Evolutionary conservation across 2,329 filamentous ascomycete genomes (phyloP), one percentile per base, ranked within the genome.

Genomic region (Epichloe sp.): DNA sequence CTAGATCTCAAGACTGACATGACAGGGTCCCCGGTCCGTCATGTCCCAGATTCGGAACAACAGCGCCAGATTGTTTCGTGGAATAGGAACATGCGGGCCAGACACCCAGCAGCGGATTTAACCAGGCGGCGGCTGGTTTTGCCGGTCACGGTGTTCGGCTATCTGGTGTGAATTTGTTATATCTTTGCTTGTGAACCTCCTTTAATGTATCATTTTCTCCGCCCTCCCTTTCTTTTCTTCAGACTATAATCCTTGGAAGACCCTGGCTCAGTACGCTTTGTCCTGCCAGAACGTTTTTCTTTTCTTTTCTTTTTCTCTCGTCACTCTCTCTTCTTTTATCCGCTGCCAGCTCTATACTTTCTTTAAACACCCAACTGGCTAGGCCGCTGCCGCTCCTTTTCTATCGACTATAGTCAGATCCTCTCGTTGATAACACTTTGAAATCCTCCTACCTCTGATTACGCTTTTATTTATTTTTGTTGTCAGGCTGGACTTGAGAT

Each of bases 381-480:
- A 77, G 75, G 75, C 73, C 76, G 71, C 72, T 72, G 70, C 72
- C 74, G 65, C 67, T 76, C 72, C 67, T 78, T 77, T 73, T 26
- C 19, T 45, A 10, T 44, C 47, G 19, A 48, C 26, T n/a, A 40
- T 45, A n/a, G 31, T 17, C 19, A 35, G 44, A 34, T 15, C 38
- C 37, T 26, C 14, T 44, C 4, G 43, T 50, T 40, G 43, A 41
- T 26, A 40, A 26, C 35, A 26, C 45, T 17, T 19, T 35, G 17
- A 11, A 31, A 26, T 19, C 12, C 11, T n/a, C 43, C 34, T 10
- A 12, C 4, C 43, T 35, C 43, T 1, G 11, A 45, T 45, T 19
- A 31, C 8, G 8, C 26, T 31, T 40, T 31, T 17, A 44, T 35
- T 31, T 11, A 42, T 31, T 42, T n/a, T 46, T 26, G 19, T 45